Evolutionary conservation across 1,284 basidiomycete genomes (phyloP), one percentile per base, ranked within the genome.

Genomic region (Pseudozyma pruni): DNA sequence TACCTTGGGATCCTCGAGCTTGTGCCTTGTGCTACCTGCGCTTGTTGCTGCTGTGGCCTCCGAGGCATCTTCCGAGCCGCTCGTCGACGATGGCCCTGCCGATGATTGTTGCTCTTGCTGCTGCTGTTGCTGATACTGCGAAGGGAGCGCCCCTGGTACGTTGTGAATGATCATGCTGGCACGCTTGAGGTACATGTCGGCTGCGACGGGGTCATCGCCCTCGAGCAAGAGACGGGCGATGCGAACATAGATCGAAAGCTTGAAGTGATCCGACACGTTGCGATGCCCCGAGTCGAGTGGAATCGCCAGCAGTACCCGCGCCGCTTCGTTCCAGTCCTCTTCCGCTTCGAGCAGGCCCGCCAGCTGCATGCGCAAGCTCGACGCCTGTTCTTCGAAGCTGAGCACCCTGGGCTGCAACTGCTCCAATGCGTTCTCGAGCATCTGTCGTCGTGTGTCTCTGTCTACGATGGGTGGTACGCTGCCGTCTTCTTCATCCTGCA

Each of bases 161-260:
- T 59, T 55, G 81, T 93, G 91, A 32, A 93, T 89, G 25, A 98
- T 87, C 34, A 93, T 87, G 10, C 91, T 91, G n/a, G 96, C 95
- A 49, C 95, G 91, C 78, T 94, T 95, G 83, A 96, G 94, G 83
- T 93, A 98, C 7, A 91, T 91, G 81, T 98, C 95, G 34, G 96
- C 96, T 81, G 92, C 91, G 0, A 93, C 90, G 1, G 91, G 91
- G 76, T 96, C 92, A 79, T 93, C 92, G 37, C 96, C 94, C 85
- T 98, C 94, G 33, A 98, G 87, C n/a, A 95, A 87, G 4, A 98
- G 87, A 19, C 95, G 90, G 33, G 97, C 91, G 72, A 98, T 96
- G 53, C 93, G 90, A 62, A 98, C 90, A 81, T 97, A 95, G 38
- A 96, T 87, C 19, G 88, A 87, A 31, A 98, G 88, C 84, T 94